phyloP scores from a whole-genome alignment of 306 rosid genomes.

The Dryas alaskensis region DNA sequence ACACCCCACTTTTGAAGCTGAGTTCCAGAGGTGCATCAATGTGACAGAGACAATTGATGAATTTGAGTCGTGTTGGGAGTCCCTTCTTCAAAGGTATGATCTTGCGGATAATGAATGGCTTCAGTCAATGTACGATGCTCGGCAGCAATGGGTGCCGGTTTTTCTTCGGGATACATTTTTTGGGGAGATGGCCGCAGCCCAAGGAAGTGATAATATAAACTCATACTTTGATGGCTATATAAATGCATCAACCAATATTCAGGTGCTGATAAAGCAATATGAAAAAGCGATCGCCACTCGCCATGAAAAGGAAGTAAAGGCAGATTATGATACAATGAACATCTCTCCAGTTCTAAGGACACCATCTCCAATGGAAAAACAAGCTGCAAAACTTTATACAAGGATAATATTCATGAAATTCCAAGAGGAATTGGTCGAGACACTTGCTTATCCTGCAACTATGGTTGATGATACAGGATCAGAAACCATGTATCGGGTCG shows the following conservation, averaged over 20 bases:
- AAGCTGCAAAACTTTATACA: constrained; percentile 33
- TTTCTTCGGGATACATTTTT: constrained; percentile 29
- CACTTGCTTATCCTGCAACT: constrained; percentile 35
- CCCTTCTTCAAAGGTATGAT: constrained; percentile 30
- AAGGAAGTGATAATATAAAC: constrained; percentile 28
- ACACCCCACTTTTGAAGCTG: constrained; percentile 30
- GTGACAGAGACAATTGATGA: constrained; percentile 32
- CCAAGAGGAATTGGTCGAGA: constrained; percentile 37
- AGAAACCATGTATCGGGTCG: constrained; percentile 31
- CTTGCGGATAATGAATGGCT: constrained; percentile 34
- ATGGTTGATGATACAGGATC: constrained; percentile 21
- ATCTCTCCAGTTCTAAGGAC: constrained; percentile 30
- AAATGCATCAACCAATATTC: constrained; percentile 30
- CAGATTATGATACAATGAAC: constrained; percentile 36
- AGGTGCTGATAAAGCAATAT: constrained; percentile 29
- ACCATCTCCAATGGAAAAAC: constrained; percentile 45
- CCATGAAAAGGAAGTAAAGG: constrained; percentile 35
- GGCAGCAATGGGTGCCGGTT: constrained; percentile 34
- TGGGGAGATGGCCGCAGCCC: constrained; percentile 27
- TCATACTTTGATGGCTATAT: constrained; percentile 32
- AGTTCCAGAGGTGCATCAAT: constrained; percentile 37
- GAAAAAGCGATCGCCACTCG: constrained; percentile 27
- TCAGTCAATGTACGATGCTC: constrained; percentile 24
- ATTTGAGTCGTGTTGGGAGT: constrained; percentile 35
- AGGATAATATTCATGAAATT: constrained; percentile 31